These are phyloP conservation scores for Penicillium janthinellum DNA, from an alignment of 2,329 filamentous ascomycete species.

Conservation along the genomic window DNA sequence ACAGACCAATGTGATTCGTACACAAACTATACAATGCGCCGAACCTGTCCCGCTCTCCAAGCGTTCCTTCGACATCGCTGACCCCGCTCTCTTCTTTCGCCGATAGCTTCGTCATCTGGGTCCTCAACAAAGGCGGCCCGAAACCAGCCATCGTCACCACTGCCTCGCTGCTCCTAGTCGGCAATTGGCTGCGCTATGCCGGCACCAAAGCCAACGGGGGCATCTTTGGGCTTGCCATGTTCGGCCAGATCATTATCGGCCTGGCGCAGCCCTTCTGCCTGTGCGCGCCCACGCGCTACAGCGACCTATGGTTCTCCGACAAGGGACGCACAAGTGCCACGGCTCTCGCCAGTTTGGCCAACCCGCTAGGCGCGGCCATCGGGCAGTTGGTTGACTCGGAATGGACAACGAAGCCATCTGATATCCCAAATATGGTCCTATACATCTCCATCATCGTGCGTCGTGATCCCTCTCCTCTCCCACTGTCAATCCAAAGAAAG, in stretches of 20 bases:
- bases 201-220: slow-evolving; percentile 63
- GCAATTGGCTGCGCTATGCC: slow-evolving; percentile 90
- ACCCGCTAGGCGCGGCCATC: slow-evolving; percentile 85
- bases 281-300: slow-evolving; percentile 84
- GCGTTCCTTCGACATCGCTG: background rate
- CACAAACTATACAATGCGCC: background rate
- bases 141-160: slow-evolving; percentile 74
- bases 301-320: slow-evolving; percentile 91
- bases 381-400: slow-evolving; percentile 85
- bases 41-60: background rate
- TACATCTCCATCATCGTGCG: slow-evolving; percentile 80
- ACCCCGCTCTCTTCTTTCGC: background rate
- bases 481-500: background rate
- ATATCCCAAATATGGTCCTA: slow-evolving; percentile 80
- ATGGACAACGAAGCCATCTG: slow-evolving; percentile 63
- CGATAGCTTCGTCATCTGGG: slow-evolving; percentile 65
- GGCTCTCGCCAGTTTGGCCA: slow-evolving; percentile 79
- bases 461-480: slow-evolving; percentile 13
- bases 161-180: slow-evolving; percentile 71
- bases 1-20: background rate
- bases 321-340: slow-evolving; percentile 83
- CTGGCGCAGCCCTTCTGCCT: slow-evolving; percentile 91
- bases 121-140: slow-evolving; percentile 74
- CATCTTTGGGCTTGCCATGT: slow-evolving; percentile 76
- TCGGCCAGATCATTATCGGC: slow-evolving; percentile 87